Conservation (phyloP, 805 yeast genomes). For the Lachancea kluyveri region DNA sequence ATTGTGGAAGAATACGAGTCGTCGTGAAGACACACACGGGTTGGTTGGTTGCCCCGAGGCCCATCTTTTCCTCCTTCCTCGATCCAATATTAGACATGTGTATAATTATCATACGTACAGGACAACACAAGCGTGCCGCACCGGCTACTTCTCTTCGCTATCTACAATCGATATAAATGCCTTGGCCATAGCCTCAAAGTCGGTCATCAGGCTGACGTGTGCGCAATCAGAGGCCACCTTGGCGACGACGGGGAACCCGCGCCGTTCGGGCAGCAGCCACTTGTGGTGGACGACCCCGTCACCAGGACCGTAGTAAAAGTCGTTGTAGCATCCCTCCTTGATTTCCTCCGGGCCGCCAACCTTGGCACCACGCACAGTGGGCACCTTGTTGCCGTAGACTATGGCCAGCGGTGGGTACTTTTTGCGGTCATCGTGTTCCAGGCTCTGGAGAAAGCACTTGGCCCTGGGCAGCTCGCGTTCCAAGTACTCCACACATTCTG, state of each 20-base stretch:
- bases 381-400: constrained; percentile 75
- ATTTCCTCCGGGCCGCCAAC: constrained; percentile 60
- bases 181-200: constrained; percentile 61
- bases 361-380: constrained; percentile 77
- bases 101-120: too few species aligned
- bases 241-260: constrained; percentile 69
- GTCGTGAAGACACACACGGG: neutral
- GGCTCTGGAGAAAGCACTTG: constrained; percentile 47
- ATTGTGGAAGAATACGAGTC: constrained; percentile 23
- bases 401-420: constrained; percentile 79
- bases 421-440: constrained; percentile 46
- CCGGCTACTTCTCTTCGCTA: constrained; percentile 38
- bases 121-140: neutral
- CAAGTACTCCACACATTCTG: constrained; percentile 62
- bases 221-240: constrained; percentile 61
- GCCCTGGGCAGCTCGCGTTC: constrained; percentile 54
- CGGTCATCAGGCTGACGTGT: constrained; percentile 76
- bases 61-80: too few species aligned
- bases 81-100: too few species aligned
- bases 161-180: constrained; percentile 60
- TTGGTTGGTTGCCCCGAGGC: too few species aligned
- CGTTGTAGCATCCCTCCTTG: constrained; percentile 62
- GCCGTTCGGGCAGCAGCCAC: constrained; percentile 73
- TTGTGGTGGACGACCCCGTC: constrained; percentile 87
- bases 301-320: constrained; percentile 82